Conservation (phyloP, 805 yeast species). For the Saturnispora saitoi region DNA sequence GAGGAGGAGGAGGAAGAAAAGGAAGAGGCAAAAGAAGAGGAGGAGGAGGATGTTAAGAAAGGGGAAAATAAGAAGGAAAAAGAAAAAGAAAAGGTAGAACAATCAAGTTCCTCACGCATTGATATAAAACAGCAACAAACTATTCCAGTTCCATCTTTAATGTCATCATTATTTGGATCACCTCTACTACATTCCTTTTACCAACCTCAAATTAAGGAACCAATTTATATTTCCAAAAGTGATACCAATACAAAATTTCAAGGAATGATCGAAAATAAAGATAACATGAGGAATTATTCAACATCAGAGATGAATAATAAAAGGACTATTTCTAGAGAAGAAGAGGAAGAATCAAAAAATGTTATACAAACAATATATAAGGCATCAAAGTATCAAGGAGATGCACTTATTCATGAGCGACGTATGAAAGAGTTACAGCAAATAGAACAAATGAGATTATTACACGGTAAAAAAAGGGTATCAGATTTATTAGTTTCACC, state of each 20-base stretch:
- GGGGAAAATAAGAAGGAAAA: background rate
- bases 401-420: constrained; percentile 7
- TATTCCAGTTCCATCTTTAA: constrained; percentile 1
- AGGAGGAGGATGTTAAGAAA: background rate
- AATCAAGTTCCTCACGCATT: background rate
- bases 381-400: constrained; percentile 2
- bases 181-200: constrained; percentile 18
- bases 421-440: constrained; percentile 7
- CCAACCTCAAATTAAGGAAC: constrained; percentile 20
- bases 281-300: background rate
- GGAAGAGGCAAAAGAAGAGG: constrained; percentile 14
- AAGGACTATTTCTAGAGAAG: background rate
- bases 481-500: constrained; percentile 15
- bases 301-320: background rate
- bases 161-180: constrained; percentile 9
- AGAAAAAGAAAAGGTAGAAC: background rate
- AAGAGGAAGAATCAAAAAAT: constrained; percentile 1
- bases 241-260: background rate
- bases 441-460: constrained; percentile 6
- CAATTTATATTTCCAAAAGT: constrained; percentile 16
- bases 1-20: background rate
- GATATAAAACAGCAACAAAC: background rate
- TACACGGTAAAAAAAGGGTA: background rate
- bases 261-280: background rate
- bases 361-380: constrained; percentile 4